Evolutionary conservation across 148 eudicot genomes (phyloP).

Genomic region (Cornus kousa): DNA sequence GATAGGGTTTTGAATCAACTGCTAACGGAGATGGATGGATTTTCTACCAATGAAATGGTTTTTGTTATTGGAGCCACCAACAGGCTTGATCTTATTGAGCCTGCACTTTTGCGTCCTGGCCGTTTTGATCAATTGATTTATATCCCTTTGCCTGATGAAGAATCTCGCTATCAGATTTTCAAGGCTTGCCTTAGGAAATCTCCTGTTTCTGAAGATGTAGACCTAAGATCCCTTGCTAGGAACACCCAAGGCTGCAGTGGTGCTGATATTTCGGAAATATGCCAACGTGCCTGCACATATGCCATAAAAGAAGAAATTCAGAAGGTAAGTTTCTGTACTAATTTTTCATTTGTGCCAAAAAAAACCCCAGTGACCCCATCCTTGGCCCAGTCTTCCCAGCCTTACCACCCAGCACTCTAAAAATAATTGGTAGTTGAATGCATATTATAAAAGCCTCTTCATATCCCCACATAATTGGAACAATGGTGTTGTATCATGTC

Average conservation of each 20-base stretch:
- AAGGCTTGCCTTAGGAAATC: slow-evolving; percentile 79
- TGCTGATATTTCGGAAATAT: no score
- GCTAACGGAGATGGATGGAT: no score
- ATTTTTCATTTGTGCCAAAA: no score
- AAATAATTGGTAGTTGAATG: not conserved
- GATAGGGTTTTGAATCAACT: no score
- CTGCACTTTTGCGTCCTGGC: no score
- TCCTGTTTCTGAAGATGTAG: slow-evolving; percentile 74
- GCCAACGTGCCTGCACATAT: no score
- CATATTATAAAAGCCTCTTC: not conserved
- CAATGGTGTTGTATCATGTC: not conserved
- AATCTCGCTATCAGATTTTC: slow-evolving; percentile 70
- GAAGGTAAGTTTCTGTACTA: not conserved
- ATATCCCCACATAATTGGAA: not conserved
- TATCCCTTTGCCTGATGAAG: slow-evolving; percentile 92
- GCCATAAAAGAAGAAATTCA: no score
- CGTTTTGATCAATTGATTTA: slow-evolving; percentile 15
- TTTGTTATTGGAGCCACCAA: no score
- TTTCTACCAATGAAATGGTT: no score
- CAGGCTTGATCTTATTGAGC: no score
- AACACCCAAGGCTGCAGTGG: slow-evolving; percentile 47
- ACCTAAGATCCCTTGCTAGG: slow-evolving; percentile 70
- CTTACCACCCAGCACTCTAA: not conserved
- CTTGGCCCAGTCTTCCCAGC: no score
- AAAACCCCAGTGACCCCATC: no score